Evolutionary conservation across 352 stramenopile species (phyloP), one percentile per base, ranked within the genome.

Genomic region (Pythium monospermum): DNA sequence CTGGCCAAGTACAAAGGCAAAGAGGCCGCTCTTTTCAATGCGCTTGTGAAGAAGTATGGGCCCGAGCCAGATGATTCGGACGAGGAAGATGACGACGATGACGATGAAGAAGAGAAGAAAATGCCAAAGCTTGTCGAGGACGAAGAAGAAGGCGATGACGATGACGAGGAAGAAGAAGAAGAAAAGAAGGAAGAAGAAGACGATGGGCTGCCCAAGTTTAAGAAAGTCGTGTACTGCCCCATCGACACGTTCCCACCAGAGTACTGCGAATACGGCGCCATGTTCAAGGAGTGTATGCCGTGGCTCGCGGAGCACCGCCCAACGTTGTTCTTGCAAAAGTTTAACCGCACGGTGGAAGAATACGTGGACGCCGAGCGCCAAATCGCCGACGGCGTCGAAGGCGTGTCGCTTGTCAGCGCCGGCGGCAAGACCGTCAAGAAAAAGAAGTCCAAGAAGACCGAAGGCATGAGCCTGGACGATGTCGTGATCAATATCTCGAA

Each of bases 191-290:
- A 70, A 0, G 71, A 77, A 0, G 56, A 74, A 2, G 62, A 71
- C 0, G 57, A 67, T 43, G 65, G 57, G 16, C 56, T 61, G n/a
- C 64, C 66, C 21, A 83, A 87, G 68, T 64, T 82, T 23, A 71
- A 72, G 47, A 65, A 59, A 12, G 72, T 93, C n/a, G 38, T 79
- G 18, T 93, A 93, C 63, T 93, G 82, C 43, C 82, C 82, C n/a
- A 76, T 93, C 44, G 82, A 93, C 59, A 84, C 81, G 49, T 65
- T 93, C 28, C 83, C 83, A 47, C 63, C 83, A 25, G 83, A 93
- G 66, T 93, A 91, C 66, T 93, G 83, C 57, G 83, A 93, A 52
- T 93, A 91, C 53, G 80, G 83, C 28, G 75, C 83, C 25, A 76
- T 87, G 65, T 93, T 93, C 59, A 73, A 90, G 42, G 78, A 93